phyloP scores from a whole-genome alignment of 441 rosid genomes.

The Euphorbia schlechtendalii region DNA sequence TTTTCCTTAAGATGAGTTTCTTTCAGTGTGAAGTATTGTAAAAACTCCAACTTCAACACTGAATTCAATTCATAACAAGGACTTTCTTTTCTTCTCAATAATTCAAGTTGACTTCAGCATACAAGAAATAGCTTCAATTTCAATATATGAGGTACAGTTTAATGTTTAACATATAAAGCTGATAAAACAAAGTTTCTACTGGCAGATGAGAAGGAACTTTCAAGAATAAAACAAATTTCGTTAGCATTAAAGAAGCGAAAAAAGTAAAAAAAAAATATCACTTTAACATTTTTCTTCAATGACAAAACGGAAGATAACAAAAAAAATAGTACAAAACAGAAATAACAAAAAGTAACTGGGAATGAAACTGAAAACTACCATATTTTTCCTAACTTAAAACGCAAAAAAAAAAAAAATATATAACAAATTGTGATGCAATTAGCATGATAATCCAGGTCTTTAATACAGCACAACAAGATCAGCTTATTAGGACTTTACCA shows the following conservation, averaged over 20 bases:
- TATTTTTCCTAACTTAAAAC: constrained; percentile 19
- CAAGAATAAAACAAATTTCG: background rate
- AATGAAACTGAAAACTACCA: constrained; percentile 21
- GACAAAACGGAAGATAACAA: constrained; percentile 4
- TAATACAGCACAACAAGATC: constrained; percentile 24
- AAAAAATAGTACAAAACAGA: constrained; percentile 11
- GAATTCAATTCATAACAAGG: too few species aligned
- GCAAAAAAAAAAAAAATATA: constrained; percentile 1
- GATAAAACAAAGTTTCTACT: too few species aligned
- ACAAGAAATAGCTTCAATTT: too few species aligned
- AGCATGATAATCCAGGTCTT: constrained; percentile 14
- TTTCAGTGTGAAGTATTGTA: too few species aligned
- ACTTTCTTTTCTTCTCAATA: too few species aligned
- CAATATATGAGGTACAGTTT: too few species aligned
- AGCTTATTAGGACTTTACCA: constrained; percentile 18
- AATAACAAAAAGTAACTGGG: constrained; percentile 6
- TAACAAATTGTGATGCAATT: constrained; percentile 20
- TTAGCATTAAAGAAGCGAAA: background rate
- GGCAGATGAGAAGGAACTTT: too few species aligned
- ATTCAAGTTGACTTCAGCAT: too few species aligned
- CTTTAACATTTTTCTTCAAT: constrained; percentile 2
- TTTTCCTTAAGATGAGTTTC: too few species aligned
- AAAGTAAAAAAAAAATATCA: background rate
- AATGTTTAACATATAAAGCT: too few species aligned
- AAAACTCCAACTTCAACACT: too few species aligned